Evolutionary conservation across 2,329 filamentous ascomycete genomes (phyloP).

Genomic region (Penicillium sclerotigenum): DNA sequence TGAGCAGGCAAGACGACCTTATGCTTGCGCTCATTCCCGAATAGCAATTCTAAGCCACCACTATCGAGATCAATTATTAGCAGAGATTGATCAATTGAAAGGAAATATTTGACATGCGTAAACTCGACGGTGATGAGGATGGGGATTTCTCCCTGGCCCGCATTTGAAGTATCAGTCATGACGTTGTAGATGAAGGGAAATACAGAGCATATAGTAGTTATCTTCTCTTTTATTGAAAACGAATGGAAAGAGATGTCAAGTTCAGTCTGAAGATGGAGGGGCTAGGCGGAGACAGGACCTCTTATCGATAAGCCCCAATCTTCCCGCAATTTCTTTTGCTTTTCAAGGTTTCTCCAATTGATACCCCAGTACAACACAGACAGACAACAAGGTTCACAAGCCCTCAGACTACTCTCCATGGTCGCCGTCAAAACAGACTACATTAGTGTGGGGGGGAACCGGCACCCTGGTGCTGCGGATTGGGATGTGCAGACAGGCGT

Average conservation of each 20-base stretch:
- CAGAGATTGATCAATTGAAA: slow-evolving; percentile 1
- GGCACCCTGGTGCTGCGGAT: slow-evolving; percentile 84
- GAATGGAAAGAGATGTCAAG: slow-evolving; percentile 1
- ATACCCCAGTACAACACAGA: neutral
- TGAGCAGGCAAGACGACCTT: slow-evolving; percentile 63
- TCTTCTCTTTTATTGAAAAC: neutral
- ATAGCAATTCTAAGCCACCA: slow-evolving; percentile 91
- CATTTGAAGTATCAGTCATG: slow-evolving; percentile 10
- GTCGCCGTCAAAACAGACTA: slow-evolving; percentile 46
- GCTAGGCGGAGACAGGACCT: slow-evolving; percentile 10
- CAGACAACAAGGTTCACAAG: neutral
- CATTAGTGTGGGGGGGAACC: slow-evolving; percentile 80
- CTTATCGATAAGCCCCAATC: slow-evolving; percentile 42
- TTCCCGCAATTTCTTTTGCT: slow-evolving; percentile 24
- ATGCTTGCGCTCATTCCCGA: slow-evolving; percentile 76
- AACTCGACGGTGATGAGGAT: slow-evolving; percentile 71
- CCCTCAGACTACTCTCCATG: slow-evolving; percentile 31
- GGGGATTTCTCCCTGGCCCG: slow-evolving; percentile 16
- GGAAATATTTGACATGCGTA: slow-evolving; percentile 48
- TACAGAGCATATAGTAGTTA: neutral
- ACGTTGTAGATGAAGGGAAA: neutral
- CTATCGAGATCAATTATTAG: slow-evolving; percentile 46
- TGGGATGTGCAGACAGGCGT: slow-evolving; percentile 70
- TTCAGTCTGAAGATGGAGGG: slow-evolving; percentile 12
- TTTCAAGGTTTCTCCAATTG: slow-evolving; percentile 16